A percentile compares a stretch with the other conserved stretches of the same genome.
These are phyloP conservation scores for Vinca minor DNA, from an alignment of 257 asterid species.

Conservation along the genomic window DNA sequence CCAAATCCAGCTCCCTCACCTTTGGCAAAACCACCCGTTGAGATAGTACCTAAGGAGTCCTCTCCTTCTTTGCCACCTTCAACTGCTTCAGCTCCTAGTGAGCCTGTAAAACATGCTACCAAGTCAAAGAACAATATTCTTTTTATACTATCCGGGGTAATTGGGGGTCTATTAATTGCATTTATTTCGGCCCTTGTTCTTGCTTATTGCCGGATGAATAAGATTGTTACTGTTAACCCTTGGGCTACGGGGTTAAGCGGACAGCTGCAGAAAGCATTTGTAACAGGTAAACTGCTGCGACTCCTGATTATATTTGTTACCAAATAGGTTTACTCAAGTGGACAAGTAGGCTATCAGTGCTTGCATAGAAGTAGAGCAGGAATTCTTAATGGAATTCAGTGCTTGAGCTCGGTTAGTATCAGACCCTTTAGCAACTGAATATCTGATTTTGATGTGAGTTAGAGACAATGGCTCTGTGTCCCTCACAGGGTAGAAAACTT, in stretches of 20 bases:
- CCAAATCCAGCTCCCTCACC: conserved; percentile 19
- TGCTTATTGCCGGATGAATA: conserved; percentile 17
- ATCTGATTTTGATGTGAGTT: no score
- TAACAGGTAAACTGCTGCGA: conserved; percentile 22
- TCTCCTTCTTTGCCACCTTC: conserved; percentile 10
- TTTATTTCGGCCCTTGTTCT: conserved; percentile 12
- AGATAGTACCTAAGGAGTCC: conserved; percentile 7
- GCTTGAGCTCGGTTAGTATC: no score
- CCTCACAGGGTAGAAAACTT: no score
- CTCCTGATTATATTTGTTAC: conserved; percentile 2
- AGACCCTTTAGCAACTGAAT: no score
- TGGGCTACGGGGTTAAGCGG: conserved; percentile 36
- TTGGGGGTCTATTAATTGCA: conserved; percentile 20
- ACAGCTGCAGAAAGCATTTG: conserved; percentile 34
- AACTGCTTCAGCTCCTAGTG: conserved; percentile 15
- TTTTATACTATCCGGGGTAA: conserved; percentile 15
- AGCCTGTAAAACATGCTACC: not conserved
- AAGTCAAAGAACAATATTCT: conserved; percentile 11
- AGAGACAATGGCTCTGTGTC: no score
- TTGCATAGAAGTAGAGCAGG: no score
- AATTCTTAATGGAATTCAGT: no score
- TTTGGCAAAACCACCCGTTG: not conserved
- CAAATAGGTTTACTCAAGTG: no score
- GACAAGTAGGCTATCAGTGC: no score
- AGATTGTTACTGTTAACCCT: conserved; percentile 27